phyloP scores from a whole-genome alignment of 1,139 yeast species.

The Yamadazyma membranifaciens region DNA sequence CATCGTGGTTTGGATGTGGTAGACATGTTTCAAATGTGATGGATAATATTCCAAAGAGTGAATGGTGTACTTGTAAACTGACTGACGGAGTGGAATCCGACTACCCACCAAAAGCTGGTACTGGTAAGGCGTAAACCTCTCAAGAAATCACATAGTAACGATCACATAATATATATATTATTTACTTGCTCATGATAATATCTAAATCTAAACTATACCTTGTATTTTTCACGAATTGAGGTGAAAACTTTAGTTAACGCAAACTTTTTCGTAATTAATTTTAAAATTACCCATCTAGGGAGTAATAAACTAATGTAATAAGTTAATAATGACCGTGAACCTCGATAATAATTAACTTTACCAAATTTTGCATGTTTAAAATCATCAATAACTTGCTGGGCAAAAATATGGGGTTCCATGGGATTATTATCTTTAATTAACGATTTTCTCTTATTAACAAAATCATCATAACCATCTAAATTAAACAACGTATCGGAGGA shows the following conservation, averaged over 20 bases:
- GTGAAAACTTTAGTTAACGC: no score
- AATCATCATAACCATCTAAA: slow-evolving; percentile 43
- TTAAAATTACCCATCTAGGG: background rate
- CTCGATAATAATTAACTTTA: slow-evolving; percentile 51
- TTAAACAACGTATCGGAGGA: slow-evolving; percentile 55
- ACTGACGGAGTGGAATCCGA: slow-evolving; percentile 19
- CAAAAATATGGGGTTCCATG: slow-evolving; percentile 55
- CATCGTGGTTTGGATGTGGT: slow-evolving; percentile 41
- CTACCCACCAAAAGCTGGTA: slow-evolving; percentile 47
- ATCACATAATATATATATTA: no score
- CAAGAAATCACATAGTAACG: no score
- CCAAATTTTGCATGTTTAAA: slow-evolving; percentile 39
- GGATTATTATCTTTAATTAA: slow-evolving; percentile 60
- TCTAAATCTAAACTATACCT: no score
- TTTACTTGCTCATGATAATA: no score
- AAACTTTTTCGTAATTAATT: background rate
- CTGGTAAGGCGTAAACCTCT: slow-evolving; percentile 28
- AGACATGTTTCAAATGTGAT: slow-evolving; percentile 29
- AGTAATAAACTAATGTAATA: background rate
- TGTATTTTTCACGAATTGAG: no score
- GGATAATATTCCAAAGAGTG: slow-evolving; percentile 32
- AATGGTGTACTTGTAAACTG: slow-evolving; percentile 40
- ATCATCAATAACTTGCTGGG: slow-evolving; percentile 52
- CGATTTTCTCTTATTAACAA: slow-evolving; percentile 49
- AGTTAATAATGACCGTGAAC: slow-evolving; percentile 19